Base-by-base conservation (phyloP, 129 eudicot species). In the Pulicaria dysenterica region DNA sequence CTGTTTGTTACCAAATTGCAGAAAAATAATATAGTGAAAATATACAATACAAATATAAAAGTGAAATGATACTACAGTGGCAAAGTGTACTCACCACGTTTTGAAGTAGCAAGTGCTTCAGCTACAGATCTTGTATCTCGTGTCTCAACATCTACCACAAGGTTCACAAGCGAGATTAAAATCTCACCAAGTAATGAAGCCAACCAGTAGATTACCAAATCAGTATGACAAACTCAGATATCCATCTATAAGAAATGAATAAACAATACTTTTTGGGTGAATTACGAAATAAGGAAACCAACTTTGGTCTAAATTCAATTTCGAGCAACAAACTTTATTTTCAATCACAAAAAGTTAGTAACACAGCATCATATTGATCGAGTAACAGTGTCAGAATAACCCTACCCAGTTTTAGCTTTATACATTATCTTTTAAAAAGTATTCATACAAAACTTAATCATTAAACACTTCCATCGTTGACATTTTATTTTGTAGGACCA, bases 41-140 rank as follows among this genome's bases (percentile, higher is more conserved):
- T 3, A 49, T 41, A 42, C 14, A 64, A 42, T 2, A 17, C 16
- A 42, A 8, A 64, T 3, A 3, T 9, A 50, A 59, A 59, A 46
- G 39, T 9, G 45, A 67, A 48, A 41, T 1, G 40, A 12, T 66
- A 9, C 14, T 37, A 57, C 46, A 2, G 31, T 24, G 31, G 49
- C 3, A n/a, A 75, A 55, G 31, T 8, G 19, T 19, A 63, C 84
- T 73, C 42, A 91, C 97, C 91, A 69, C 86, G 88, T 79, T 88
- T 88, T 68, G 79, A 83, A 87, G 82, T 85, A 78, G 91, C 78
- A 76, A 95, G 90, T 16, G 99, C 99, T 79, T 90, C 95, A 45
- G 99, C 99, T 39, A 95, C 91, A 70, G 89, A 72, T 77, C 91
- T 85, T 61, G 99, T 77, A 68, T 95, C 99, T 41, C 85, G 84